phyloP scores from a whole-genome alignment of 768 basidiomycete species.

The Kwoniella pini region DNA sequence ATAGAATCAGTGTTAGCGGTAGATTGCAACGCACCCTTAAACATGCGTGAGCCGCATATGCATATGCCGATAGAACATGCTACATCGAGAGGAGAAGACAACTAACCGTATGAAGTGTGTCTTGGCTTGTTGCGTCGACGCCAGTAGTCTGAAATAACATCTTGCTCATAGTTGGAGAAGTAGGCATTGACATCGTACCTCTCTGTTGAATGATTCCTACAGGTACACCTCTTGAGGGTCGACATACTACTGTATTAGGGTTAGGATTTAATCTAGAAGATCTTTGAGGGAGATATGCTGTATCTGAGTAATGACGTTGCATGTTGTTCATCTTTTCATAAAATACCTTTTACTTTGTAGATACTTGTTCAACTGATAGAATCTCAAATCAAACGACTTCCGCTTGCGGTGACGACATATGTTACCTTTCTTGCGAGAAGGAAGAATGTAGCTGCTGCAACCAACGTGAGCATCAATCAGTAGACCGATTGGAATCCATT shows the following conservation, averaged over 20 bases:
- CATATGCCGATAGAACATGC: background rate
- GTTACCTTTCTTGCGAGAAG: too few relatives aligned
- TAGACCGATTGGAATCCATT: too few relatives aligned
- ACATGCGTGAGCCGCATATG: too few relatives aligned
- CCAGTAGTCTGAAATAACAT: background rate
- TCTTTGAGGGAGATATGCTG: constrained; percentile 9
- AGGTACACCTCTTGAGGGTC: constrained; percentile 6
- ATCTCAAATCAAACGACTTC: too few relatives aligned
- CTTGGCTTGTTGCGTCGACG: background rate
- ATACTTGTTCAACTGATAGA: too few relatives aligned
- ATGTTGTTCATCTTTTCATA: background rate
- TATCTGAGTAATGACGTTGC: constrained; percentile 28
- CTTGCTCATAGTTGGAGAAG: constrained; percentile 20
- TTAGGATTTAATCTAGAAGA: constrained; percentile 16
- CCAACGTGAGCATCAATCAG: too few relatives aligned
- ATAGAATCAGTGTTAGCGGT: background rate
- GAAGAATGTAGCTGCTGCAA: too few relatives aligned
- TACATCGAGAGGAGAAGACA: too few relatives aligned
- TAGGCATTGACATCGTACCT: constrained; percentile 43
- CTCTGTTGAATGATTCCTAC: constrained; percentile 10
- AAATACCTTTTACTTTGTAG: too few relatives aligned
- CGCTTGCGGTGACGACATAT: too few relatives aligned
- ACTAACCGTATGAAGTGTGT: too few relatives aligned
- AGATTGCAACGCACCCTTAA: too few relatives aligned
- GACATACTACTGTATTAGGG: background rate